Evolutionary conservation across 768 basidiomycete species (phyloP).

Genomic region (Pholiota microspora): DNA sequence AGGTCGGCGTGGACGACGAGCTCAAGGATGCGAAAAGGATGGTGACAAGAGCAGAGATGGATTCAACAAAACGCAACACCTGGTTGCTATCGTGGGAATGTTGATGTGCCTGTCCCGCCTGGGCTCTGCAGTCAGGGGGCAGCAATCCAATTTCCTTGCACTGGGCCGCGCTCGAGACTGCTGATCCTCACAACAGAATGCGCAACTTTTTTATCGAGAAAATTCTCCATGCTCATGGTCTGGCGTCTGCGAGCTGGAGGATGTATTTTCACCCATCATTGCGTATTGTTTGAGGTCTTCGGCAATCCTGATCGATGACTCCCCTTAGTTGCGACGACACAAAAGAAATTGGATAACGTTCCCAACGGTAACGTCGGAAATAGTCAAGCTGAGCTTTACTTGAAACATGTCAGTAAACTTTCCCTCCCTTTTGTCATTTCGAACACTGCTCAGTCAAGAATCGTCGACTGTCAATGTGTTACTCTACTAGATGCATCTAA

Average conservation of each 20-base stretch:
- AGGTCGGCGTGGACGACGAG: slow-evolving; percentile 6
- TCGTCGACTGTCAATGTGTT: background rate
- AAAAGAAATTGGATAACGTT: background rate
- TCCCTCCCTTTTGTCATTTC: background rate
- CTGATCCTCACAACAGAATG: background rate
- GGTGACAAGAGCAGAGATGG: slow-evolving; percentile 7
- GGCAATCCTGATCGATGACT: background rate
- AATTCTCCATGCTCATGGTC: background rate
- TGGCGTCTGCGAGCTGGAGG: background rate
- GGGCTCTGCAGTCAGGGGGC: background rate
- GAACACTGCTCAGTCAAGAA: background rate
- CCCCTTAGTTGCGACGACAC: too few relatives aligned
- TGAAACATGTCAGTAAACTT: background rate
- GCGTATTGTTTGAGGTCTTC: background rate
- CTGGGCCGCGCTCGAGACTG: too few relatives aligned
- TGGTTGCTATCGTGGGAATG: slow-evolving; percentile 17
- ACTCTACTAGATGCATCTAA: too few relatives aligned
- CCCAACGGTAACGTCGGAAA: background rate
- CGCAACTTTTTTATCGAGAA: background rate
- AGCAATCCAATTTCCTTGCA: background rate
- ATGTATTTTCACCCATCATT: background rate
- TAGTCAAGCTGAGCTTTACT: background rate
- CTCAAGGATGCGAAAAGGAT: background rate
- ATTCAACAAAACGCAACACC: slow-evolving; percentile 20
- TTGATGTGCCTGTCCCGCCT: slow-evolving; percentile 5